These are phyloP conservation scores for Stagonosporopsis cucurbitacearum DNA, from an alignment of 2,329 filamentous ascomycete species.

Conservation along the genomic window DNA sequence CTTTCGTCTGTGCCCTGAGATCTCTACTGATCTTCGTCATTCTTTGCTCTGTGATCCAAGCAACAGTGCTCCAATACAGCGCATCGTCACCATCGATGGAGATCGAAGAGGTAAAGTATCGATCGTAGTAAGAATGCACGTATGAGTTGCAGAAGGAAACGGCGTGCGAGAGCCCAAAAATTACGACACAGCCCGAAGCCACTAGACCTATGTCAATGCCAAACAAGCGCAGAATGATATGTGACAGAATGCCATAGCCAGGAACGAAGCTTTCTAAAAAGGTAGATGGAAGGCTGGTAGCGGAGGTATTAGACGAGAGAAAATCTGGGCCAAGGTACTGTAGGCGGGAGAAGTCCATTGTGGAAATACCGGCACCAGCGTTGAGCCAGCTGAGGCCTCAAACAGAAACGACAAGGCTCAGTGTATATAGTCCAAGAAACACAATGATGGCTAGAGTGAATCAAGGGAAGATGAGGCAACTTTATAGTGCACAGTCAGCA, in stretches of 20 bases:
- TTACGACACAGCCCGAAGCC: conserved; percentile 52
- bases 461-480: neutral
- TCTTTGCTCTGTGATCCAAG: conserved; percentile 53
- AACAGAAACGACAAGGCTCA: neutral
- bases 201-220: conserved; percentile 58
- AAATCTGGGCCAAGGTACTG: conserved; percentile 24
- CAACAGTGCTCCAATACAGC: conserved; percentile 52
- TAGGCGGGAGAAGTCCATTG: conserved; percentile 35
- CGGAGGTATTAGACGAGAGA: conserved; percentile 24
- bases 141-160: conserved; percentile 47
- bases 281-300: conserved; percentile 51
- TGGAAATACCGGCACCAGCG: neutral
- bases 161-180: conserved; percentile 45
- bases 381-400: neutral
- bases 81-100: conserved; percentile 55
- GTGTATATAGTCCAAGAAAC: neutral
- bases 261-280: conserved; percentile 60
- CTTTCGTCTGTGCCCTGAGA: conserved; percentile 51
- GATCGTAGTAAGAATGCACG: conserved; percentile 8
- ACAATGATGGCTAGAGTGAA: neutral
- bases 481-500: conserved; percentile 11
- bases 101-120: conserved; percentile 52
- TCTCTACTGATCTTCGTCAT: conserved; percentile 47
- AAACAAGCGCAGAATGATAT: conserved; percentile 50
- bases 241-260: conserved; percentile 57